Evolutionary conservation across 345 rosid genomes (phyloP), one percentile per base, ranked within the genome.

Genomic region (Noccaea bulbosa): DNA sequence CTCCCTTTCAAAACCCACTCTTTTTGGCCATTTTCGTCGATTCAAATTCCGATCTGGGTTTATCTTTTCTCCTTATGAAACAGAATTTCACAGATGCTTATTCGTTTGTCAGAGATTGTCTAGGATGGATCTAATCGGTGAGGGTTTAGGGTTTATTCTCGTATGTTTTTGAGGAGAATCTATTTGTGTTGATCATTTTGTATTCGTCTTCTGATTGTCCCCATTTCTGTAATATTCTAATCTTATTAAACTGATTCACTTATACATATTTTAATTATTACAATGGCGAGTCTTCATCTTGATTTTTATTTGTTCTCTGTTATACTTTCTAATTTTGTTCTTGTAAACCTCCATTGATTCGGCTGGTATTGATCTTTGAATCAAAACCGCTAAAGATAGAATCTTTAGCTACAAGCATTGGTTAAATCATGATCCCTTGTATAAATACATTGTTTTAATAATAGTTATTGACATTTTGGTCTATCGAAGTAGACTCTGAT

Each of bases 1-100:
- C 27, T 51, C 9, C 24, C 24, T 11, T 56, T n/a, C 30, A 16
- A 35, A 15, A 7, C 2, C 9, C 1, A 2, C n/a, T 12, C n/a
- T 11, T 30, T 20, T 20, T 20, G 1, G 22, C 2, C 1, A 2
- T 3, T 7, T 34, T 40, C 45, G 51, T 55, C 70, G 75, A 61
- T 76, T 75, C 22, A 40, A 46, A 62, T 68, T 75, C 74, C 51
- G 71, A 48, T 75, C 70, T 75, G 79, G 54, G 6, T 62, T 39
- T 75, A 9, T 12, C 7, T 15, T 5, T 17, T 12, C 1, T 5
- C 60, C 60, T 54, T 54, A 5, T 14, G 61, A 37, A 17, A 37
- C 45, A 57, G 32, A 57, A 30, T 6, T 32, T 56, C 34, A 17
- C 38, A 33, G 54, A 17, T 22, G 32, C 16, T 6, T 49, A n/a